Evolutionary conservation across 208 protist genomes (phyloP).

Genomic region (Wallacemonas collosoma): DNA sequence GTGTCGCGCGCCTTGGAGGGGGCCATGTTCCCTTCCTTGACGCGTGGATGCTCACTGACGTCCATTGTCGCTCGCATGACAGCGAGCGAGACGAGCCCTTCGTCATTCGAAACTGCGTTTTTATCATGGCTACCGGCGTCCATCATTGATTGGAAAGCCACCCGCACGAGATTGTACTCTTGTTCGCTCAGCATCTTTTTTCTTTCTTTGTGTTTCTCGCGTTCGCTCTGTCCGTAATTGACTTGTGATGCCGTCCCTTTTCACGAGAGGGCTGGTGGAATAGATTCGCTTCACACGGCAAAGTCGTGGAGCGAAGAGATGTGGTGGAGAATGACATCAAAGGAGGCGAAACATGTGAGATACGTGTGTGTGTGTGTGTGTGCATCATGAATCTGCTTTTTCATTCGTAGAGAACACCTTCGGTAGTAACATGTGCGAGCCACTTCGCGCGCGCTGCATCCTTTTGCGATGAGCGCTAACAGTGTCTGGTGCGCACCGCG

Average conservation of each 20-base stretch:
- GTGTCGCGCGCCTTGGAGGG: slow-evolving; percentile 64
- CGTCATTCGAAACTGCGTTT: slow-evolving; percentile 17
- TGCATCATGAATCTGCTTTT: background rate
- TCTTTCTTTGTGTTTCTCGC: slow-evolving; percentile 3
- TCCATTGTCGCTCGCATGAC: slow-evolving; percentile 65
- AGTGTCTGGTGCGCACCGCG: too few species aligned
- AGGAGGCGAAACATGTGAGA: background rate
- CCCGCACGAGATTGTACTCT: slow-evolving; percentile 33
- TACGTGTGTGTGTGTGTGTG: background rate
- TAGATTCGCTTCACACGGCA: too few species aligned
- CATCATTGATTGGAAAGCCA: slow-evolving; percentile 65
- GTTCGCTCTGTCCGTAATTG: too few species aligned
- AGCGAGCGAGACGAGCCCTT: slow-evolving; percentile 46
- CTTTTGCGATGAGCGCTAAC: too few species aligned
- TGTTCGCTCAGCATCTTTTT: slow-evolving; percentile 24
- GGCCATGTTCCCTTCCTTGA: slow-evolving; percentile 74
- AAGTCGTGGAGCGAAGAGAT: too few species aligned
- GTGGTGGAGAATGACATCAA: background rate
- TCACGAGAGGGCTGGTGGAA: too few species aligned
- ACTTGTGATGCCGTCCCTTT: background rate
- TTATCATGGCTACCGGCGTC: slow-evolving; percentile 5
- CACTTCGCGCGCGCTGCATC: too few species aligned
- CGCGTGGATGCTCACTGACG: slow-evolving; percentile 66
- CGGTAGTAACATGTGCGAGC: too few species aligned
- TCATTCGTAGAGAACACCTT: too few species aligned